These are phyloP conservation scores for Aspergillus sp. DNA, from an alignment of 2,329 filamentous ascomycete genomes.

Conservation along the genomic window DNA sequence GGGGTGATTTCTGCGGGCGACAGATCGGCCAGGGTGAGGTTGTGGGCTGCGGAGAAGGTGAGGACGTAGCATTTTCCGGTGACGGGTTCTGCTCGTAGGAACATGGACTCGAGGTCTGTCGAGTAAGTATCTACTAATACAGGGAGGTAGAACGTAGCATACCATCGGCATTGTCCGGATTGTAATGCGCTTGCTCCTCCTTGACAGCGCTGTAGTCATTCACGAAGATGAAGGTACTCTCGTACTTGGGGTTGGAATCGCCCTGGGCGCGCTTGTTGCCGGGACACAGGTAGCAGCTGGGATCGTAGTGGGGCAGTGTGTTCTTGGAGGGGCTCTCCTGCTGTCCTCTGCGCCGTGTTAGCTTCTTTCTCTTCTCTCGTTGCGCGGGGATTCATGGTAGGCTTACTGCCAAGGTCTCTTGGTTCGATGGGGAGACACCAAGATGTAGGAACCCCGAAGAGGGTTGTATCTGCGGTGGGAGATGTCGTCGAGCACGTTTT, in stretches of 20 bases:
- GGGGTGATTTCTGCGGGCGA: conserved; percentile 67
- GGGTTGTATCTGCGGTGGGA: conserved; percentile 93
- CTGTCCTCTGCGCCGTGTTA: conserved; percentile 54
- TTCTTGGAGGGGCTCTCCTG: conserved; percentile 66
- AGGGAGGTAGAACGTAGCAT: neutral
- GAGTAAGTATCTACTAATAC: conserved; percentile 21
- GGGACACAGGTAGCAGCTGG: conserved; percentile 90
- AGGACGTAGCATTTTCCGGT: conserved; percentile 96
- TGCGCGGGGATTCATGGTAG: conserved; percentile 10
- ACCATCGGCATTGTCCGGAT: conserved; percentile 44
- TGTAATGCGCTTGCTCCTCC: conserved; percentile 79
- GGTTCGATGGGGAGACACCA: conserved; percentile 92
- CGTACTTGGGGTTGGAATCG: conserved; percentile 77
- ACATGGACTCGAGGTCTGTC: conserved; percentile 62
- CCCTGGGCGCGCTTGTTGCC: conserved; percentile 84
- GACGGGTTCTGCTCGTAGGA: conserved; percentile 77
- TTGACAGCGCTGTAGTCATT: conserved; percentile 98
- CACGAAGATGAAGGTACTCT: conserved; percentile 84
- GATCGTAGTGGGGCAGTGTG: conserved; percentile 72
- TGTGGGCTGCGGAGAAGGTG: conserved; percentile 85
- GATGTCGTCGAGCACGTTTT: conserved; percentile 83
- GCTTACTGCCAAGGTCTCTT: conserved; percentile 96
- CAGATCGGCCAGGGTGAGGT: conserved; percentile 90
- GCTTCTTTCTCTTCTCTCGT: neutral
- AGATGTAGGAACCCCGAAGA: conserved; percentile 79